Evolutionary conservation across 2,329 filamentous ascomycete species (phyloP), one percentile per base, ranked within the genome.

Genomic region (Alternaria tenuissima): DNA sequence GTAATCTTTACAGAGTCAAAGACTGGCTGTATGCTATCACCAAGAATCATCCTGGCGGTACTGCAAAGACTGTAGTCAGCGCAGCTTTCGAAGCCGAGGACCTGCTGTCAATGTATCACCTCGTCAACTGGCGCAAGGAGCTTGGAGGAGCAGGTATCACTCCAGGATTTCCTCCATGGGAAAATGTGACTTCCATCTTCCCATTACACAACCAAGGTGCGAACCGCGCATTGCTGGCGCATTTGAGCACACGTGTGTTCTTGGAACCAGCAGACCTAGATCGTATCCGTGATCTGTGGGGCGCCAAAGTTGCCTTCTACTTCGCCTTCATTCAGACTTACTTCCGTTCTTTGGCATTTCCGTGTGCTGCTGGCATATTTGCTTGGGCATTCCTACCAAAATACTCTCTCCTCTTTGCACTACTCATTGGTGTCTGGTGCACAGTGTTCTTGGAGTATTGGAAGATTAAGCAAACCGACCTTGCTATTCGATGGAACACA

Each of bases 1-100:
- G 39, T 3, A 9, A 22, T 16, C 28, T 9, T 7, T 3, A 16
- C 46, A 89, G 93, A 57, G 87, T 95, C 7, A 91, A 93, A 76
- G 93, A 96, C 76, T 96, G 91, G 91, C 85, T 96, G 3, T 89
- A 92, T 72, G 91, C 92, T 30, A 88, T 96, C 55, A 85, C 90
- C 32, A 80, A 85, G 36, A 81, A 86, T 44, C 85, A 87, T n/a
- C 85, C 92, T 34, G 80, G 86, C 42, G 82, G 72, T 9, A 71
- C 55, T 7, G 65, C 63, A 18, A 64, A 66, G 20, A 69, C 60
- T 16, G 52, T 71, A 6, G 69, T 86, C 18, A 86, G 92, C 64
- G 89, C 90, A 2, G 83, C 93, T 51, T 91, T 88, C 26, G 91
- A 94, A 68, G 90, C 92, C 12, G 93, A 96, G 79, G 86, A 92